Evolutionary conservation across 2,329 filamentous ascomycete species (phyloP).

Genomic region (Venturiaceae sp.): DNA sequence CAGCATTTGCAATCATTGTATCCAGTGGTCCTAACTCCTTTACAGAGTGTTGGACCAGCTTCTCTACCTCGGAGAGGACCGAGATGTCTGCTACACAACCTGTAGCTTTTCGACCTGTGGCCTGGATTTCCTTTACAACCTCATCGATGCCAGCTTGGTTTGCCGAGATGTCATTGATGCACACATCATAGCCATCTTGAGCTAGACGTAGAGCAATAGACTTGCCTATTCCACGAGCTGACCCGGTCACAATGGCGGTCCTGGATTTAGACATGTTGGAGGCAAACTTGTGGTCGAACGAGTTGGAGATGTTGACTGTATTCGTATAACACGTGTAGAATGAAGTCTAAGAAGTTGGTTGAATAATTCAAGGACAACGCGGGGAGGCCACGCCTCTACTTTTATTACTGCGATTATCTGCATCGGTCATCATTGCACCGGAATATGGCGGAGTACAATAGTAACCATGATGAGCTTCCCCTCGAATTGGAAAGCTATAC

Average conservation of each 20-base stretch:
- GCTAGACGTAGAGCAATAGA: conserved; percentile 55
- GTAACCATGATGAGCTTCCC: neutral
- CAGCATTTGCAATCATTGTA: conserved; percentile 45
- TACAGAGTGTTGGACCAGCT: conserved; percentile 43
- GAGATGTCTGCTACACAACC: conserved; percentile 53
- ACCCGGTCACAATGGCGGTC: conserved; percentile 26
- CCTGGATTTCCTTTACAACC: conserved; percentile 42
- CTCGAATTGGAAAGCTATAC: neutral
- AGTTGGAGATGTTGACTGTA: no score
- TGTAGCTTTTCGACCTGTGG: conserved; percentile 42
- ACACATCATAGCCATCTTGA: conserved; percentile 55
- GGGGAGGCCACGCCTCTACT: neutral
- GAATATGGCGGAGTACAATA: neutral
- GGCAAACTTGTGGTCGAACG: neutral
- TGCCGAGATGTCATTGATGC: conserved; percentile 51
- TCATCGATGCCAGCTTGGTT: conserved; percentile 44
- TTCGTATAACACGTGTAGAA: neutral
- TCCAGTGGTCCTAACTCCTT: conserved; percentile 41
- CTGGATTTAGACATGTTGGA: neutral
- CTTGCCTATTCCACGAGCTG: conserved; percentile 38
- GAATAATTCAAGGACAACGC: neutral
- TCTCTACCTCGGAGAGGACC: conserved; percentile 41
- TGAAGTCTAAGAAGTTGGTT: neutral
- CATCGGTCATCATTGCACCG: neutral
- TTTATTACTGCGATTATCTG: neutral